phyloP scores from a whole-genome alignment of 805 yeast genomes.

The Blastobotrys terrestris region DNA sequence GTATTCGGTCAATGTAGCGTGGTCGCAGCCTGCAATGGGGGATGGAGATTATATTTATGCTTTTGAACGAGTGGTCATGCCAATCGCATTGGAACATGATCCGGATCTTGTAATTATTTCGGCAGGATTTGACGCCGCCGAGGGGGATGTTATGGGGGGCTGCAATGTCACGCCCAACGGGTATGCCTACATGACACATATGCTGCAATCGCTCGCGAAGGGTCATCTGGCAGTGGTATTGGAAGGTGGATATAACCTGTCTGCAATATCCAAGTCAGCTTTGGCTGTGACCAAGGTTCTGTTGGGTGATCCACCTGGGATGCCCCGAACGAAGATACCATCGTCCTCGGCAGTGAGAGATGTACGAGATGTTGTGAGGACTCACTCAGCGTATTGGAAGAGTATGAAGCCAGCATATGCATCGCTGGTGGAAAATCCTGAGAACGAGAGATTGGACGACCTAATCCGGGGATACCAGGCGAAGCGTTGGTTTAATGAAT shows the following conservation, averaged over 20 bases:
- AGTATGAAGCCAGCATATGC: constrained; percentile 52
- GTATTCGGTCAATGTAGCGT: constrained; percentile 81
- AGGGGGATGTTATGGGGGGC: constrained; percentile 94
- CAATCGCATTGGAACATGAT: constrained; percentile 78
- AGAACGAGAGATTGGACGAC: constrained; percentile 36
- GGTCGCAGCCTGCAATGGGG: constrained; percentile 87
- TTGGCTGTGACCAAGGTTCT: constrained; percentile 85
- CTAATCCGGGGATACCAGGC: constrained; percentile 72
- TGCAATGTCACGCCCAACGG: constrained; percentile 95
- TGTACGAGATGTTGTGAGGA: constrained; percentile 69
- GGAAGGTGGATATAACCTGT: constrained; percentile 96
- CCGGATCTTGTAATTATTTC: constrained; percentile 92
- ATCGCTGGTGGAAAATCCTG: constrained; percentile 6
- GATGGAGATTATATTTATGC: constrained; percentile 96
- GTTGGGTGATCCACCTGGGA: constrained; percentile 93
- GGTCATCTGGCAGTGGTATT: constrained; percentile 85
- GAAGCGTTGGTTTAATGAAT: constrained; percentile 41
- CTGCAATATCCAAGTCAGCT: constrained; percentile 85
- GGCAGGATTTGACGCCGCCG: constrained; percentile 98
- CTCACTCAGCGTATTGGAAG: constrained; percentile 85
- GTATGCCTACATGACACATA: constrained; percentile 93
- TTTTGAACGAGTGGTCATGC: constrained; percentile 77
- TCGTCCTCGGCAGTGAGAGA: constrained; percentile 71
- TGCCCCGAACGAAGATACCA: constrained; percentile 59
- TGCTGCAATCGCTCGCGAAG: constrained; percentile 77